Evolutionary conservation across 768 basidiomycete genomes (phyloP).

Genomic region (Rhizopogon roseolus): DNA sequence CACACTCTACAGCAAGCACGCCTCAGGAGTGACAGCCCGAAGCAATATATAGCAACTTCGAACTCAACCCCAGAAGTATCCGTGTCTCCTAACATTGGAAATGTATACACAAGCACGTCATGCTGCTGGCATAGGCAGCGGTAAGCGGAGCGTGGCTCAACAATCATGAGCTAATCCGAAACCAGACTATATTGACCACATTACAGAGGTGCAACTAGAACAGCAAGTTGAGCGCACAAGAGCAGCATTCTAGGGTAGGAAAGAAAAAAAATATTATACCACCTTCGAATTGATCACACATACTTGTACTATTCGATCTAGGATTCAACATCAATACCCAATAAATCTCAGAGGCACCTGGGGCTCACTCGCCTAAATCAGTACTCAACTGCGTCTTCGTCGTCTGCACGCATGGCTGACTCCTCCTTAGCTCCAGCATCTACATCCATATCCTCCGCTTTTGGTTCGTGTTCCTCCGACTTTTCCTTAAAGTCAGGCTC

Average conservation of each 20-base stretch:
- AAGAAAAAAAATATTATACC: not conserved
- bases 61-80: not conserved
- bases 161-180: not conserved
- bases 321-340: not conserved
- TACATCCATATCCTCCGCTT: conserved; percentile 24
- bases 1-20: not conserved
- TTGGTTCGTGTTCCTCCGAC: conserved; percentile 34
- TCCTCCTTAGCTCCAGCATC: conserved; percentile 25
- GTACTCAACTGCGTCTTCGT: conserved; percentile 82
- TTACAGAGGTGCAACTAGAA: not conserved
- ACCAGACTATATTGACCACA: not conserved
- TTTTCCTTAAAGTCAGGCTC: conserved; percentile 12
- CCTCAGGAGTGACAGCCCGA: no score
- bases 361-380: conserved; percentile 20
- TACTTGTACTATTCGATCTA: not conserved
- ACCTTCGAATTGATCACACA: conserved; percentile 1
- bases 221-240: not conserved
- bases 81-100: not conserved
- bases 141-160: no score
- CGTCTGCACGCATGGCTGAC: conserved; percentile 54
- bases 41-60: not conserved
- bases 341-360: not conserved
- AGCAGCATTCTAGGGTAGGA: not conserved
- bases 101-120: no score
- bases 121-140: no score